Evolutionary conservation across 148 eudicot species (phyloP).

Genomic region (Chenopodium berlandieri): DNA sequence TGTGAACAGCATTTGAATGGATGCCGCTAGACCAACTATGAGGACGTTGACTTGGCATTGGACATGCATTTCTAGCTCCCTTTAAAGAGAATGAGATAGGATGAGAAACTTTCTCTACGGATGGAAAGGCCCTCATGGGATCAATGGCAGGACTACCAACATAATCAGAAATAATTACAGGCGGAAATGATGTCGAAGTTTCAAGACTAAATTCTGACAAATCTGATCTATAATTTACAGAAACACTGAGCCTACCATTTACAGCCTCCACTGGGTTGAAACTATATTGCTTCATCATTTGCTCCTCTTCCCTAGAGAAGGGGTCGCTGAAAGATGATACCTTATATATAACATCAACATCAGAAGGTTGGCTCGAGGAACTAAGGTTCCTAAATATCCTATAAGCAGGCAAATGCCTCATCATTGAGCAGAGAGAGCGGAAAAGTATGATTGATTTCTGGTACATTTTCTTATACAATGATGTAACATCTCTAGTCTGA

Average conservation of each 20-base stretch:
- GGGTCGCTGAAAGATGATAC: constrained; percentile 74
- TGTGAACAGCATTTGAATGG: constrained; percentile 37
- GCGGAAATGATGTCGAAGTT: constrained; percentile 60
- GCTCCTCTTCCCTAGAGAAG: constrained; percentile 73
- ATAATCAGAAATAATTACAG: constrained; percentile 83
- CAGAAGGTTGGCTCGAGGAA: constrained; percentile 49
- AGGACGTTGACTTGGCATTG: constrained; percentile 66
- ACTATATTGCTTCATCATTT: constrained; percentile 64
- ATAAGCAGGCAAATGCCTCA: constrained; percentile 88
- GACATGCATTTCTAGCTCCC: constrained; percentile 45
- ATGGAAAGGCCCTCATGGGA: constrained; percentile 75
- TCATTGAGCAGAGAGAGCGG: constrained; percentile 73
- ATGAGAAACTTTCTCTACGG: constrained; percentile 39
- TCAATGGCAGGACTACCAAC: constrained; percentile 95
- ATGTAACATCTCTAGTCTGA: constrained; percentile 48
- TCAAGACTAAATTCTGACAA: constrained; percentile 70
- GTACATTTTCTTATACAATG: constrained; percentile 76
- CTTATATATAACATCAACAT: constrained; percentile 73
- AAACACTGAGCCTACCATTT: constrained; percentile 73
- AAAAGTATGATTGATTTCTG: constrained; percentile 84
- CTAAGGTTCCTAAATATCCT: constrained; percentile 59
- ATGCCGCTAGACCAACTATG: constrained; percentile 91
- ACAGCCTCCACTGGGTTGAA: constrained; percentile 72
- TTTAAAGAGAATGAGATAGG: constrained; percentile 48
- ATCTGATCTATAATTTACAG: constrained; percentile 63